Evolutionary conservation across 2,329 filamentous ascomycete species (phyloP).

Genomic region (Aplosporella prunicola): DNA sequence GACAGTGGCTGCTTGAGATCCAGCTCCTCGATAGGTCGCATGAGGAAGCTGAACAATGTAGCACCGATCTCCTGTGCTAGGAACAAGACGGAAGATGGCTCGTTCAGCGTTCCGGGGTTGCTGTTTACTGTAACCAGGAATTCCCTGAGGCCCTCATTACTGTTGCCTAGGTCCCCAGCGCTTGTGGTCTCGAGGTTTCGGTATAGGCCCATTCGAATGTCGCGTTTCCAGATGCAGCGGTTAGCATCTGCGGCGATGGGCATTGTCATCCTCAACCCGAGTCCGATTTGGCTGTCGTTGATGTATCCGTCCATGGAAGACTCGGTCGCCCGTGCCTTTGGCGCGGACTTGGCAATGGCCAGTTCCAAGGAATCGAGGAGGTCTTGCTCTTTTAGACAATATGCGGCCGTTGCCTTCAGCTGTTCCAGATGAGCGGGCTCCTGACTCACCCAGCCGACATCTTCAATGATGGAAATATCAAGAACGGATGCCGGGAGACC

Average conservation of each 20-base stretch:
- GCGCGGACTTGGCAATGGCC: neutral
- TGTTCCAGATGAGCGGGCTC: conserved; percentile 8
- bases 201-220: too few relatives aligned
- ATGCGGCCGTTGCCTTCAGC: conserved; percentile 1
- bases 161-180: too few relatives aligned
- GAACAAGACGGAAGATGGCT: too few relatives aligned
- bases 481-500: conserved; percentile 38
- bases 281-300: neutral
- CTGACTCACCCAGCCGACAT: too few relatives aligned
- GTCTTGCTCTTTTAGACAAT: conserved; percentile 4
- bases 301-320: neutral
- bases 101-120: too few relatives aligned
- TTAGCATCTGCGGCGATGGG: too few relatives aligned
- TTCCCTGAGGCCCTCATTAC: too few relatives aligned
- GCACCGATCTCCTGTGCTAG: too few relatives aligned
- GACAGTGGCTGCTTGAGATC: conserved; percentile 13
- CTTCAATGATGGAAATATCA: conserved; percentile 17
- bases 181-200: conserved; percentile 1
- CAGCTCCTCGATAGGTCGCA: conserved; percentile 8
- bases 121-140: conserved; percentile 11
- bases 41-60: too few relatives aligned
- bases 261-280: too few relatives aligned
- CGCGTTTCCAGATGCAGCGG: too few relatives aligned
- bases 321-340: neutral
- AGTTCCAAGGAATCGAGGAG: conserved; percentile 3